Conservation (phyloP, 2,329 filamentous ascomycete species). For the Diaporthe ilicicola region DNA sequence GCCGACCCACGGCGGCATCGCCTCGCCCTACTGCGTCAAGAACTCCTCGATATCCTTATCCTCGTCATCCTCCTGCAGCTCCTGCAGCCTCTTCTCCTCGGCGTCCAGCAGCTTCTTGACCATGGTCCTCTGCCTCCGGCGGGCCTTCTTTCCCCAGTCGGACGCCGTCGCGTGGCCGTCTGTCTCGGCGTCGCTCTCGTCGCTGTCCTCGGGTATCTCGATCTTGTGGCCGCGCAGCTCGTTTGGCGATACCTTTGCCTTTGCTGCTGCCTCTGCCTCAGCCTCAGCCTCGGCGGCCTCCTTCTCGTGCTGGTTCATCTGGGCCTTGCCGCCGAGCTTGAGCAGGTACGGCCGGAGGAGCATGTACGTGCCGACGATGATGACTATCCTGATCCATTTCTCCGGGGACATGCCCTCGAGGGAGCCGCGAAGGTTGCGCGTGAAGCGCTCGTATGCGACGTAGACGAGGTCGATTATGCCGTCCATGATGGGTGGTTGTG, state of each 20-base stretch:
- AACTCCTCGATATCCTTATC: slow-evolving; percentile 81
- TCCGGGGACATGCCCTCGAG: slow-evolving; percentile 60
- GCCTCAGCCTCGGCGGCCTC: slow-evolving; percentile 61
- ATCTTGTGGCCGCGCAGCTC: slow-evolving; percentile 66
- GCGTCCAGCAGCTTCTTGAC: slow-evolving; percentile 71
- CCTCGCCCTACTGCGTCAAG: slow-evolving; percentile 59
- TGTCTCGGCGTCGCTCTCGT: slow-evolving; percentile 56
- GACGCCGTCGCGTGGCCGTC: slow-evolving; percentile 56
- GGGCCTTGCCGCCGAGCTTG: slow-evolving; percentile 69
- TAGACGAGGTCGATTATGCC: slow-evolving; percentile 39
- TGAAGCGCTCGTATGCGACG: slow-evolving; percentile 45
- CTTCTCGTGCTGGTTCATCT: slow-evolving; percentile 71
- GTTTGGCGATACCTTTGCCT: slow-evolving; percentile 70
- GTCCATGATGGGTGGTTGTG: slow-evolving; percentile 37
- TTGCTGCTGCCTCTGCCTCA: slow-evolving; percentile 48
- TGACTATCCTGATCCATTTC: slow-evolving; percentile 73
- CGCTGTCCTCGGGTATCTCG: slow-evolving; percentile 61
- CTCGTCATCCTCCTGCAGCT: slow-evolving; percentile 68
- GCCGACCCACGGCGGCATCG: background rate
- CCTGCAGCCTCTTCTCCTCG: slow-evolving; percentile 65
- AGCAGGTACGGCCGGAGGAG: slow-evolving; percentile 79
- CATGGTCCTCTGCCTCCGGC: slow-evolving; percentile 73
- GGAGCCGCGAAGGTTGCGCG: slow-evolving; percentile 58
- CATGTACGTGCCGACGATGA: slow-evolving; percentile 76
- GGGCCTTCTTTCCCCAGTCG: slow-evolving; percentile 76